Percentiles rank a stretch among this genome's conserved stretches.
These are phyloP conservation scores for Trametes maxima DNA, from an alignment of 768 basidiomycete species.

Conservation along the genomic window DNA sequence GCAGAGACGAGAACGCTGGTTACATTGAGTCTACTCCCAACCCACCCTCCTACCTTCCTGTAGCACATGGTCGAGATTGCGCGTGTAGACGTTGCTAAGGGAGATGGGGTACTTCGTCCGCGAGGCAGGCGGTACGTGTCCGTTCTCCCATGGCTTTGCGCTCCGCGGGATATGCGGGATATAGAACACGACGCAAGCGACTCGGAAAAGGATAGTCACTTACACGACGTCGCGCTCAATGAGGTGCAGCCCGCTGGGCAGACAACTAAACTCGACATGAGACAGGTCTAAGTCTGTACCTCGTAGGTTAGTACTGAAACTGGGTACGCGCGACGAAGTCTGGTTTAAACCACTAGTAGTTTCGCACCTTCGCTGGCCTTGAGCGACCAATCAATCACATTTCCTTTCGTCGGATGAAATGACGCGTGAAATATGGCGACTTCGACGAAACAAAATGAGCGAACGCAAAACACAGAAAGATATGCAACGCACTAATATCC, in stretches of 20 bases:
- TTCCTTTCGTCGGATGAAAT: slow-evolving; percentile 83
- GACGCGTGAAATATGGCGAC: slow-evolving; percentile 85
- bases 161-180: no score
- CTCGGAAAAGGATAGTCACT: slow-evolving; percentile 32
- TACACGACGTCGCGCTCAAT: slow-evolving; percentile 82
- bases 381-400: slow-evolving; percentile 77
- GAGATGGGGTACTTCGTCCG: no score
- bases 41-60: no score
- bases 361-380: slow-evolving; percentile 66
- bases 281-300: slow-evolving; percentile 45
- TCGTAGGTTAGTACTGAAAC: slow-evolving; percentile 3
- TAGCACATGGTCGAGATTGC: no score
- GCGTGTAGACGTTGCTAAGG: no score
- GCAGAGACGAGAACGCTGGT: no score
- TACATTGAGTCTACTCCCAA: no score
- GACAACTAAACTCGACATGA: slow-evolving; percentile 75
- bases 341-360: not conserved
- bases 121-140: no score
- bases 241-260: slow-evolving; percentile 81
- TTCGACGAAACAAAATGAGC: slow-evolving; percentile 30
- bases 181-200: no score
- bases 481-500: slow-evolving; percentile 50
- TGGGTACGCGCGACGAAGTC: not conserved
- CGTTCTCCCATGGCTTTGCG: no score
- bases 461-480: not conserved